Conservation (phyloP, 2,329 filamentous ascomycete species). For the Colletotrichum liriopes region DNA sequence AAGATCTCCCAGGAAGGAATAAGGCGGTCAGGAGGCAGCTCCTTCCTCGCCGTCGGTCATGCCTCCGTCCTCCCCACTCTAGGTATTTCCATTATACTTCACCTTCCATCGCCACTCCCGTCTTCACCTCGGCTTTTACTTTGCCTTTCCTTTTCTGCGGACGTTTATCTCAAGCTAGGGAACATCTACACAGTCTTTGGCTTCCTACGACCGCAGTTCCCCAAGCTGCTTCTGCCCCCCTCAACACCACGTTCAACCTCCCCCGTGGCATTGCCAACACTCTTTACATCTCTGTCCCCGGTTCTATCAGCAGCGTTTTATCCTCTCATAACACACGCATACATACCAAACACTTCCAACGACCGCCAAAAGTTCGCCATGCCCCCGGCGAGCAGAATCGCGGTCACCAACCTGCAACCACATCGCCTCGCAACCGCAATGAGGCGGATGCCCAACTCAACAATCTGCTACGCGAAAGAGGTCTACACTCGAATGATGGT, state of each 20-base stretch:
- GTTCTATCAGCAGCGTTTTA: too few relatives aligned
- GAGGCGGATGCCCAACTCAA: not conserved
- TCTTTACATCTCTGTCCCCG: not conserved
- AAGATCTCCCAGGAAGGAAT: not conserved
- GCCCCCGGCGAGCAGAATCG: not conserved
- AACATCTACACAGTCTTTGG: not conserved
- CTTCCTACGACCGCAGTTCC: not conserved
- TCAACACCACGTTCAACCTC: not conserved
- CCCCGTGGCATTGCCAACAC: too few relatives aligned
- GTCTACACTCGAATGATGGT: not conserved
- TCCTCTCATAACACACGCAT: not conserved
- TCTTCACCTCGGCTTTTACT: not conserved
- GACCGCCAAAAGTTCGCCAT: not conserved
- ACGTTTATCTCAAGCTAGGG: not conserved
- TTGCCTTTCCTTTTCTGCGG: not conserved
- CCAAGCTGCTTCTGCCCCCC: too few relatives aligned
- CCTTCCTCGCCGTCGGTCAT: not conserved
- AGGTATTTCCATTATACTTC: not conserved
- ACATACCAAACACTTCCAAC: not conserved
- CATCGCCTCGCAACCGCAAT: not conserved
- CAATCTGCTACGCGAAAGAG: not conserved
- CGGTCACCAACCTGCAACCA: too few relatives aligned
- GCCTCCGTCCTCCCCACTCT: not conserved
- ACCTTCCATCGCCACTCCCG: too few relatives aligned
- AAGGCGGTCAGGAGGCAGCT: not conserved